These are phyloP conservation scores for Phenoliferia sp. DNA, from an alignment of 1,284 basidiomycete genomes.

Conservation along the genomic window DNA sequence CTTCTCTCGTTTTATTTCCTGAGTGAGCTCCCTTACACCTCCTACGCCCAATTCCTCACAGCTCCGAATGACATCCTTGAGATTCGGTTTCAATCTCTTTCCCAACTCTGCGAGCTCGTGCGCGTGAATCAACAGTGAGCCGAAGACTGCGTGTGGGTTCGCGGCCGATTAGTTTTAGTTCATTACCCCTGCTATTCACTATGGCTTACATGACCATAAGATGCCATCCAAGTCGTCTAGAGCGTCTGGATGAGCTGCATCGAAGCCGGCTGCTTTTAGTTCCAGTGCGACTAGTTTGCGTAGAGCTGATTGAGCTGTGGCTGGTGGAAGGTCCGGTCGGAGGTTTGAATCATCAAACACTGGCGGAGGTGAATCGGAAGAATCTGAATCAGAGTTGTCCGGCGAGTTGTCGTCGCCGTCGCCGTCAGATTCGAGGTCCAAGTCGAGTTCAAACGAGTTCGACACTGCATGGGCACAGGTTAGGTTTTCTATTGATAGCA, in stretches of 20 bases:
- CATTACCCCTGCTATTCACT: no score
- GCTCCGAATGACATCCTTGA: constrained; percentile 13
- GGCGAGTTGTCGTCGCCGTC: neutral
- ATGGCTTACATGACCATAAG: constrained; percentile 9
- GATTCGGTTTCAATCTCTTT: constrained; percentile 10
- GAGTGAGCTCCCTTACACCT: neutral
- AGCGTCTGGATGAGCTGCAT: constrained; percentile 8
- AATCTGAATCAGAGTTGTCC: constrained; percentile 50
- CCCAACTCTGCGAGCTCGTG: constrained; percentile 20
- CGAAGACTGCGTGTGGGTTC: constrained; percentile 15
- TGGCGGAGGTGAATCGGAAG: constrained; percentile 59
- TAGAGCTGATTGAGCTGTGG: constrained; percentile 7
- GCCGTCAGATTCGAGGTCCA: no score
- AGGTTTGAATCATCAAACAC: neutral
- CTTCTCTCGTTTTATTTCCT: neutral
- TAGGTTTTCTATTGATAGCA: no score
- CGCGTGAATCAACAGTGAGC: constrained; percentile 4
- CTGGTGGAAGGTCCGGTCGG: constrained; percentile 6
- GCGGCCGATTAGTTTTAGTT: no score
- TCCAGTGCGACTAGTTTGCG: constrained; percentile 2
- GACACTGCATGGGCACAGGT: no score
- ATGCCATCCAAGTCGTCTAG: constrained; percentile 20
- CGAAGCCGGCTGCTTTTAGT: constrained; percentile 9
- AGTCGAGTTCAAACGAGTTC: no score
- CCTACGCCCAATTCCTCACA: constrained; percentile 13